phyloP scores from a whole-genome alignment of 768 basidiomycete genomes.

The Pleurotus pulmonarius region DNA sequence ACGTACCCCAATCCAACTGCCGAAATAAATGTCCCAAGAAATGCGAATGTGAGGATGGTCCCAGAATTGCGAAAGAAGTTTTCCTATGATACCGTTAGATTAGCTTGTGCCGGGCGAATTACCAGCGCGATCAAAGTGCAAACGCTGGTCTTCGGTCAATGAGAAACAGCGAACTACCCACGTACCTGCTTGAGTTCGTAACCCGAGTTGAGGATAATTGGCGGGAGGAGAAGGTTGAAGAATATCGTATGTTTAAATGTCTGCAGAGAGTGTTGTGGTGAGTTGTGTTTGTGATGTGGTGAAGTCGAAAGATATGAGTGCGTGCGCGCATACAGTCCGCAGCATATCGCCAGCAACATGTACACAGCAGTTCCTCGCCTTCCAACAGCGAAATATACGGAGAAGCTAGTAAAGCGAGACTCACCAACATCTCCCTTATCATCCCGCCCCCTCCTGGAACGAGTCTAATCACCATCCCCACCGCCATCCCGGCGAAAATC shows the following conservation, averaged over 20 bases:
- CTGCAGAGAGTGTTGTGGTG: slow-evolving; percentile 32
- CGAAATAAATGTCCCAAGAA: slow-evolving; percentile 93
- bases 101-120: too few species aligned
- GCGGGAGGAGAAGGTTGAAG: slow-evolving; percentile 96
- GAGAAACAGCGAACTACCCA: not conserved
- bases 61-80: slow-evolving; percentile 99
- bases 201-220: slow-evolving; percentile 96
- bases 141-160: too few species aligned
- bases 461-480: slow-evolving; percentile 86
- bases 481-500: slow-evolving; percentile 94
- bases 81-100: slow-evolving; percentile 48
- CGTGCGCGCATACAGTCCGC: too few species aligned
- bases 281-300: too few species aligned
- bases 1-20: slow-evolving; percentile 94
- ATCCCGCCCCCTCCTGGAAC: slow-evolving; percentile 90
- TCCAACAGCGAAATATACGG: too few species aligned
- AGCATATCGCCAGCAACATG: too few species aligned
- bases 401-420: slow-evolving; percentile 22
- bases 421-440: slow-evolving; percentile 96
- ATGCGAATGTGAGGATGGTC: slow-evolving; percentile 91
- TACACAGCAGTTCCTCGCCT: too few species aligned
- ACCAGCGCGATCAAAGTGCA: too few species aligned
- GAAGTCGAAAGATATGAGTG: too few species aligned
- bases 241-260: slow-evolving; percentile 96
- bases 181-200: slow-evolving; percentile 93